Conservation (phyloP, 2,329 filamentous ascomycete species). For the Talaromyces islandicus region DNA sequence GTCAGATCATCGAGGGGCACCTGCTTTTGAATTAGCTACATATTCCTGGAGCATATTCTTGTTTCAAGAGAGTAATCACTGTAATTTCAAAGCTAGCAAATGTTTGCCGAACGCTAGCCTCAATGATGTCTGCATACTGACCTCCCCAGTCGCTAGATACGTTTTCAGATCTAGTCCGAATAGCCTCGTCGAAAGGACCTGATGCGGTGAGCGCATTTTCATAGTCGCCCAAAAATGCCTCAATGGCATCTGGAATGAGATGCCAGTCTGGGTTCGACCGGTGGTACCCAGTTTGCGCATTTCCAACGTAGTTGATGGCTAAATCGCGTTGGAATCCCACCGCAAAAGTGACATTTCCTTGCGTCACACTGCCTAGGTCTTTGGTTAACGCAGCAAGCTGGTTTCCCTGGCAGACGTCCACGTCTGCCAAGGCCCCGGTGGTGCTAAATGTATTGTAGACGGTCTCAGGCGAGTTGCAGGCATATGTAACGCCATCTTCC, state of each 20-base stretch:
- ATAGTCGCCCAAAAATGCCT: constrained; percentile 38
- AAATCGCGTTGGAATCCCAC: constrained; percentile 37
- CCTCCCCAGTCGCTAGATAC: constrained; percentile 21
- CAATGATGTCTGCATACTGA: constrained; percentile 38
- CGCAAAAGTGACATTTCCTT: constrained; percentile 30
- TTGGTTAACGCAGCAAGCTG: constrained; percentile 34
- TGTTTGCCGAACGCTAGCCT: constrained; percentile 36
- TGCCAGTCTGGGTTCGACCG: constrained; percentile 26
- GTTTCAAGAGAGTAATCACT: constrained; percentile 29
- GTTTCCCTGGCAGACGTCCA: constrained; percentile 19
- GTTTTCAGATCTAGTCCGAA: constrained; percentile 22
- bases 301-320: constrained; percentile 37
- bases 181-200: constrained; percentile 23
- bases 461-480: constrained; percentile 7
- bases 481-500: constrained; percentile 17
- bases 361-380: constrained; percentile 29
- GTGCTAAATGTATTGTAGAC: constrained; percentile 27
- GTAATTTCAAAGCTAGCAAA: constrained; percentile 37
- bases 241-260: constrained; percentile 25
- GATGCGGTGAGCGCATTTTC: constrained; percentile 30
- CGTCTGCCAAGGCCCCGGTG: constrained; percentile 23
- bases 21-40: background rate
- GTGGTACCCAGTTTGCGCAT: constrained; percentile 36
- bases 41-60: constrained; percentile 9
- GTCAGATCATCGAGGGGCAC: constrained; percentile 7